Percentiles rank a stretch among this genome's conserved stretches.
phyloP scores from a whole-genome alignment of 2,329 filamentous ascomycete species.

The Lasiodiplodia theobromae region DNA sequence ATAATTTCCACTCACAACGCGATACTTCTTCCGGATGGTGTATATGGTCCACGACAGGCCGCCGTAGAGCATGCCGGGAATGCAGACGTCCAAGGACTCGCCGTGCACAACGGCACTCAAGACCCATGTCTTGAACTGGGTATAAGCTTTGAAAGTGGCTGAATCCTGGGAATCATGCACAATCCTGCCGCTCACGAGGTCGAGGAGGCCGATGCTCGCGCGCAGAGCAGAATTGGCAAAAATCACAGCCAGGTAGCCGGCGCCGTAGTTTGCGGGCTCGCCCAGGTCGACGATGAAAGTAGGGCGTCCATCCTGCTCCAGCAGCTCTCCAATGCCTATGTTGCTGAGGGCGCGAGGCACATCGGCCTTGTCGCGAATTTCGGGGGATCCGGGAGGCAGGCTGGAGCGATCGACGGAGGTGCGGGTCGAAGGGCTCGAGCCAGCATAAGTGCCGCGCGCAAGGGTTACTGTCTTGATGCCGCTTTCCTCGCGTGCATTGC shows the following conservation, averaged over 20 bases:
- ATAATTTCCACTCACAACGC: slow-evolving; percentile 67
- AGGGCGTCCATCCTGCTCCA: slow-evolving; percentile 79
- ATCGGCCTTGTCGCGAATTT: slow-evolving; percentile 56
- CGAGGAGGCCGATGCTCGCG: slow-evolving; percentile 61
- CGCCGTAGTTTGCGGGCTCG: slow-evolving; percentile 62
- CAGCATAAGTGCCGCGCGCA: slow-evolving; percentile 54
- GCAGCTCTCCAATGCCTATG: slow-evolving; percentile 72
- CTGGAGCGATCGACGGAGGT: slow-evolving; percentile 61
- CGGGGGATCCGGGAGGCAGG: slow-evolving; percentile 52
- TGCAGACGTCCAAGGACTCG: slow-evolving; percentile 60
- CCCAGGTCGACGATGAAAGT: slow-evolving; percentile 77
- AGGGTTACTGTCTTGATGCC: slow-evolving; percentile 61
- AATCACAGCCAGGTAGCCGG: slow-evolving; percentile 65
- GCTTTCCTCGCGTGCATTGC: slow-evolving; percentile 58
- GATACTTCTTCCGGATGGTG: slow-evolving; percentile 71
- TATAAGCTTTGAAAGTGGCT: slow-evolving; percentile 15
- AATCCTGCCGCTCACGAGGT: slow-evolving; percentile 61
- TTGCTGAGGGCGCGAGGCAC: slow-evolving; percentile 65
- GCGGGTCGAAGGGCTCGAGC: slow-evolving; percentile 56
- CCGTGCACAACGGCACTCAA: slow-evolving; percentile 62
- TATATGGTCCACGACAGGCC: slow-evolving; percentile 74
- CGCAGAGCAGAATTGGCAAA: slow-evolving; percentile 75
- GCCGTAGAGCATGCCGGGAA: slow-evolving; percentile 63
- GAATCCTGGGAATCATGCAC: slow-evolving; percentile 43
- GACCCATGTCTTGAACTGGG: slow-evolving; percentile 73